These are phyloP conservation scores for Talaromyces sp. DNA, from an alignment of 2,329 filamentous ascomycete genomes.

Conservation along the genomic window DNA sequence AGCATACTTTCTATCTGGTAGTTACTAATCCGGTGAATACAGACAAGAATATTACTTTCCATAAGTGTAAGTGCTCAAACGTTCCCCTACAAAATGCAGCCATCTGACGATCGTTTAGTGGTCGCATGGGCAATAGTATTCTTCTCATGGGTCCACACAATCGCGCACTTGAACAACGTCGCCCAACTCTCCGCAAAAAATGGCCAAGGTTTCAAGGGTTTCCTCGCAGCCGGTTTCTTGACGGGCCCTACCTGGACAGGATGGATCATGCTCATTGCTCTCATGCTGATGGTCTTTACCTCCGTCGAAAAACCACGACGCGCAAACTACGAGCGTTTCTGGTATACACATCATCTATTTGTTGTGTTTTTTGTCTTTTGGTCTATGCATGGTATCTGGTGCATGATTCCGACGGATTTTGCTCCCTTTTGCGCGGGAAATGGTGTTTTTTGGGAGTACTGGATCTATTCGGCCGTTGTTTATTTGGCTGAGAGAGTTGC, in stretches of 20 bases:
- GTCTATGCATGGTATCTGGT: constrained; percentile 84
- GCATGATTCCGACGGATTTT: constrained; percentile 82
- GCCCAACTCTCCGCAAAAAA: constrained; percentile 70
- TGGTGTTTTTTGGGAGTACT: constrained; percentile 85
- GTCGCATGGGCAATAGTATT: constrained; percentile 85
- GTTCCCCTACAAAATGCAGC: background rate
- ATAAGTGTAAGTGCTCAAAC: constrained; percentile 52
- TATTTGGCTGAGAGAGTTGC: constrained; percentile 76
- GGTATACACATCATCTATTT: constrained; percentile 86
- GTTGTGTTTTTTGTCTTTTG: constrained; percentile 86
- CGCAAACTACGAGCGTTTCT: constrained; percentile 83
- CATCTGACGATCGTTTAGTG: constrained; percentile 24
- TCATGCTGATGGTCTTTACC: constrained; percentile 74
- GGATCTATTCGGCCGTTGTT: constrained; percentile 76
- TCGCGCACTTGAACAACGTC: constrained; percentile 84
- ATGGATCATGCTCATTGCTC: constrained; percentile 72
- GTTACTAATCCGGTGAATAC: background rate
- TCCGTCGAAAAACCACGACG: constrained; percentile 72
- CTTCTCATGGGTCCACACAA: constrained; percentile 80
- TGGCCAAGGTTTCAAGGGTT: constrained; percentile 72
- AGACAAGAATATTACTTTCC: constrained; percentile 85
- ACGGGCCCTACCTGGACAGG: constrained; percentile 82
- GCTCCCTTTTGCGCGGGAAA: constrained; percentile 65
- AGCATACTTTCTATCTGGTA: too few relatives aligned
- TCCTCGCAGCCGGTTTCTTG: constrained; percentile 68